phyloP scores from a whole-genome alignment of 495 filamentous ascomycete species.

The Endocarpon pusillum region DNA sequence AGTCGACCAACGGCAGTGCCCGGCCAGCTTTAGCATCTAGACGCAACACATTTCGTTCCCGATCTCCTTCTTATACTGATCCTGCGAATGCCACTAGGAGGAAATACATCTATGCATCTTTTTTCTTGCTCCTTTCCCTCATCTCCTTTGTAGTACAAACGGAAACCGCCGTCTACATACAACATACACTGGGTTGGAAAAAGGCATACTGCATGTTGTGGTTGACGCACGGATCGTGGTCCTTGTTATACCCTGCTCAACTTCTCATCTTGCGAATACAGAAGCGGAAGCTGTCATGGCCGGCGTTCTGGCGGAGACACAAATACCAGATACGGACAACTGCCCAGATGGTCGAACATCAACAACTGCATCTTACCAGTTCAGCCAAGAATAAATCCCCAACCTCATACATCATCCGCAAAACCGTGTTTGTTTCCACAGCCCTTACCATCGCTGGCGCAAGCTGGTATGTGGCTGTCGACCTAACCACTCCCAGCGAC shows the following conservation, averaged over 20 bases:
- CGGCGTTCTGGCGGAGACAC: constrained; percentile 76
- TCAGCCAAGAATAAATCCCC: constrained; percentile 36
- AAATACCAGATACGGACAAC: constrained; percentile 55
- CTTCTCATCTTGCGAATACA: constrained; percentile 62
- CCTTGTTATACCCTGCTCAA: constrained; percentile 70
- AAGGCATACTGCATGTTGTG: constrained; percentile 98
- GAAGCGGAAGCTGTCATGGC: constrained; percentile 57
- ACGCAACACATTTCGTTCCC: constrained; percentile 42
- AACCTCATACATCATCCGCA: constrained; percentile 55
- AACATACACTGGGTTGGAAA: constrained; percentile 75
- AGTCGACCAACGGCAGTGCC: constrained; percentile 14
- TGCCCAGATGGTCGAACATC: constrained; percentile 68
- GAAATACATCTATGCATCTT: constrained; percentile 71
- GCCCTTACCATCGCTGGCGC: constrained; percentile 78
- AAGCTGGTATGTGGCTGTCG: constrained; percentile 93
- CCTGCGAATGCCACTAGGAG: constrained; percentile 45
- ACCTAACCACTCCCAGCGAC: constrained; percentile 79
- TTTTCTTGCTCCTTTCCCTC: constrained; percentile 66
- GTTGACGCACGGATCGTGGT: constrained; percentile 87
- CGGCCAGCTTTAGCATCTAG: constrained; percentile 26
- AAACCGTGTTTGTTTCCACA: constrained; percentile 65
- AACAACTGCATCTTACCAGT: constrained; percentile 38
- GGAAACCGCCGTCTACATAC: constrained; percentile 85
- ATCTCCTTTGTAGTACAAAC: constrained; percentile 79
- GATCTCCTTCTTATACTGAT: constrained; percentile 37